These are phyloP conservation scores for Pestalotiopsis sp. DNA, from an alignment of 2,329 filamentous ascomycete species.

Conservation along the genomic window DNA sequence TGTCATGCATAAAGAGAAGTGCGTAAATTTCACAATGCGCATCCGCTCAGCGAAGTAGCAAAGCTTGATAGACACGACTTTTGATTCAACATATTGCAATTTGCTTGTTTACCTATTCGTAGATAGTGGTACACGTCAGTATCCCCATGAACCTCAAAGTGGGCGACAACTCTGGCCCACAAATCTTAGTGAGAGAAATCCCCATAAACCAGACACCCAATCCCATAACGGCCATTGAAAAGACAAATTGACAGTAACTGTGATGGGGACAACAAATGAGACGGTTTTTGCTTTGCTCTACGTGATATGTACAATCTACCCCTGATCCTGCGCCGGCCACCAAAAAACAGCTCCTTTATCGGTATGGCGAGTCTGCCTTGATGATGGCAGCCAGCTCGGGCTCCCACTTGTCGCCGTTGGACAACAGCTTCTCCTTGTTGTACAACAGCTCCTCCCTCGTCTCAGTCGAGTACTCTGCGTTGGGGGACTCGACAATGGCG, in stretches of 20 bases:
- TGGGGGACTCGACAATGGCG: slow-evolving; percentile 73
- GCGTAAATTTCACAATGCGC: not conserved
- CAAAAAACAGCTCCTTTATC: slow-evolving; percentile 53
- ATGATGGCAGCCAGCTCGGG: slow-evolving; percentile 92
- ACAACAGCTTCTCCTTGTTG: slow-evolving; percentile 92
- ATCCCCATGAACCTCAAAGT: not conserved
- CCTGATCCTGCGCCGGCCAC: slow-evolving; percentile 1
- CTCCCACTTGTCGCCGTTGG: slow-evolving; percentile 97
- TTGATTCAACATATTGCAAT: not conserved
- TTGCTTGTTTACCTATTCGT: not conserved
- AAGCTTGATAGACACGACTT: not conserved
- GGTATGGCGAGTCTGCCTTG: slow-evolving; percentile 90
- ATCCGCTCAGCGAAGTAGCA: not conserved
- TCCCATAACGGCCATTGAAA: not conserved
- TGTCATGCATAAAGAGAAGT: not conserved
- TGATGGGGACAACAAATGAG: slow-evolving; percentile 8
- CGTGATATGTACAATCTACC: slow-evolving; percentile 17
- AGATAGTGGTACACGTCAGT: not conserved
- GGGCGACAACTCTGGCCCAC: not conserved
- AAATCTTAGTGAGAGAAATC: not conserved
- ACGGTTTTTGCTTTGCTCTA: slow-evolving; percentile 8
- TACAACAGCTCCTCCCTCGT: slow-evolving; percentile 91
- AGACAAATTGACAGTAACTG: not conserved
- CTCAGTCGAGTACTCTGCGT: slow-evolving; percentile 66
- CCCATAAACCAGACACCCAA: not conserved